Base-by-base conservation (phyloP, 169 alveolate genomes). In the Pseudocohnilembus persalinus region DNA sequence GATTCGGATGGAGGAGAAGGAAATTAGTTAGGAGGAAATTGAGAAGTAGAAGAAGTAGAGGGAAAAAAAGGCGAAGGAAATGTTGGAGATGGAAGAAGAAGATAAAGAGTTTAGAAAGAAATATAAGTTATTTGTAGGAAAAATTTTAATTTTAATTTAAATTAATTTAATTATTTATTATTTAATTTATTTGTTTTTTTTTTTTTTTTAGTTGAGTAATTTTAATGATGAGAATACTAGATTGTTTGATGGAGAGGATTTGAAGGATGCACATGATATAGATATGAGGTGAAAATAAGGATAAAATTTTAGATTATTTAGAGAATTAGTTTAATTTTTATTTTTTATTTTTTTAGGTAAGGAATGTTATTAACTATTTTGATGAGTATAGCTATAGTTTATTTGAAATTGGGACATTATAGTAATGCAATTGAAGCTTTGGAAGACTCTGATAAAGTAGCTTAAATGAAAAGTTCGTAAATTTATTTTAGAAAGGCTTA, bases 91-190 rank as follows among this genome's bases (percentile, higher is more conserved):
- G 35, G 81, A 81, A 29, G 74, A 86, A 82, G 90, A 86, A 86
- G 35, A 80, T 32, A 80, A 86, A 35, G 90, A 81, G 30, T 80
- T 86, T 64, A 80, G 78, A 81, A 86, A 86, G 74, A 49, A 86
- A 86, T 80, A 86, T 32, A 74, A 79, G 64, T 74, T 68, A 77
- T 77, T 77, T 32, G 83, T 77, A 77, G 35, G 27, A 31, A 77
- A 33, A 33, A 29, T 29, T 31, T 30, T 24, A 29, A 27, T 75
- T 75, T 1, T 27, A 31, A 75, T 73, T 33, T 73, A 73, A 29
- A 29, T 29, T 73, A 73, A 26, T 73, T 25, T 29, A 29, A 29
- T 73, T 25, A 73, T 73, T 20, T 33, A 29, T 20, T 32, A 73
- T 73, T 0, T 73, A n/a, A n/a, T n/a, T n/a, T n/a, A n/a, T n/a